Base-by-base conservation (phyloP, 2,329 filamentous ascomycete genomes). In the Phaeophleospora eucalypticola region DNA sequence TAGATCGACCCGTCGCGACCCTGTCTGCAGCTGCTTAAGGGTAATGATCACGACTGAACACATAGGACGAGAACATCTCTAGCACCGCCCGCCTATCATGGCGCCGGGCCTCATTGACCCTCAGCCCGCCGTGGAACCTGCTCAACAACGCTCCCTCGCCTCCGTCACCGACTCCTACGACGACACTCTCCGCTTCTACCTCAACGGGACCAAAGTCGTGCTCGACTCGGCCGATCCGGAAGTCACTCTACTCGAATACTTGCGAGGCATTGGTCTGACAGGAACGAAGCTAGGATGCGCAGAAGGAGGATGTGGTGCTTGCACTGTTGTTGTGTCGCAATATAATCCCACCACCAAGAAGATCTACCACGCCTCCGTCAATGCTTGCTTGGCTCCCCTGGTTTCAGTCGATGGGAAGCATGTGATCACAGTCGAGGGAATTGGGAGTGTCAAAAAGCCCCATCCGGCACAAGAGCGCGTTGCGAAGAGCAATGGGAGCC, bases 261-360 rank as follows among this genome's bases (percentile, higher is more conserved):
- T 98, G 33, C 80, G 93, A 53, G 91, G 90, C 16, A 87, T 97
- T 64, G 93, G 93, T 0, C 74, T 97, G 58, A 97, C 91, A 3
- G 93, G 93, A 12, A 97, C 93, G 10, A 98, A 98, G 69, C 78
- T 97, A 69, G 93, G 93, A 39, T 98, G 93, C 71, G 89, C 89
- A 41, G 93, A 98, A 73, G 93, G 93, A 53, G 93, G 93, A 2
- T 98, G 93, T 64, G 93, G 93, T 60, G 93, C 93, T 54, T 97
- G 91, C 65, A 97, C 91, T 36, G 89, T 97, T 37, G 90, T 98
- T 21, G 79, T 98, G 34, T 95, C 89, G 53, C 90, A 97, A 67
- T 84, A 85, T 64, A 97, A 97, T 63, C 89, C 89, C 1, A 95
- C 89, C 3, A 96, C 90, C 4, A 87, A 87, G 62, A 80, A 87